Conservation (phyloP, 2,329 filamentous ascomycete species). For the Macroventuria anomochaeta region DNA sequence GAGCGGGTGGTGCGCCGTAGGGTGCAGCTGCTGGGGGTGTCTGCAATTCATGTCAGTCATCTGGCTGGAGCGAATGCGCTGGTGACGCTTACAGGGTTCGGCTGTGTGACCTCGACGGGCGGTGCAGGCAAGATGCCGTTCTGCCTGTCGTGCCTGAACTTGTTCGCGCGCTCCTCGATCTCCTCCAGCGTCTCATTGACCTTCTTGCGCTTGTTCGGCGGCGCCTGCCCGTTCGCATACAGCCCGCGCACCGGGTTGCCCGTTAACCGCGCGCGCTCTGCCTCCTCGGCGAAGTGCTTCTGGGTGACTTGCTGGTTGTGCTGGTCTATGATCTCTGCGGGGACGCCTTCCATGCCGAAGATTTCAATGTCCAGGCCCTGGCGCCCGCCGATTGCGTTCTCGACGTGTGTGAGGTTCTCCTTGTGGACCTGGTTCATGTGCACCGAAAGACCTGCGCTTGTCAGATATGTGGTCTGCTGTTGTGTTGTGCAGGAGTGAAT, state of each 20-base stretch:
- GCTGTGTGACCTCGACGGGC: slow-evolving; percentile 48
- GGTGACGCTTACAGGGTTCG: slow-evolving; percentile 20
- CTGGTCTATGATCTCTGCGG: slow-evolving; percentile 79
- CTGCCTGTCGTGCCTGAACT: slow-evolving; percentile 37
- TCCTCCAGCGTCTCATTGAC: slow-evolving; percentile 75
- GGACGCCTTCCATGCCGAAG: slow-evolving; percentile 97
- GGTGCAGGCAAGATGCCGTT: slow-evolving; percentile 50
- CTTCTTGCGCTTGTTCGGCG: slow-evolving; percentile 66
- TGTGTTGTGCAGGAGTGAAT: slow-evolving; percentile 31
- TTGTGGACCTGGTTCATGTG: slow-evolving; percentile 99
- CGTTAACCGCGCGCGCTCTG: slow-evolving; percentile 79
- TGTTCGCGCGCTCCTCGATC: slow-evolving; percentile 78
- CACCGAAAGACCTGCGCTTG: slow-evolving; percentile 77
- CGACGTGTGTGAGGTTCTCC: slow-evolving; percentile 83
- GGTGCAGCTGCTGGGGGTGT: slow-evolving; percentile 30
- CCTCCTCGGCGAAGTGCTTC: slow-evolving; percentile 84
- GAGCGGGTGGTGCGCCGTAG: slow-evolving; percentile 24
- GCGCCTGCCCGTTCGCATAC: slow-evolving; percentile 48
- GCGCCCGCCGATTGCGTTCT: slow-evolving; percentile 89
- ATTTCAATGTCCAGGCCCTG: slow-evolving; percentile 90
- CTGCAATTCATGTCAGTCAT: slow-evolving; percentile 24
- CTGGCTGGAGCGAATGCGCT: background rate
- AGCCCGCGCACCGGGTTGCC: slow-evolving; percentile 75
- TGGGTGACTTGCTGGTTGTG: slow-evolving; percentile 87
- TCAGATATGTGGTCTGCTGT: slow-evolving; percentile 15